Evolutionary conservation across 2,329 filamentous ascomycete genomes (phyloP).

Genomic region (Ilyonectria destructans): DNA sequence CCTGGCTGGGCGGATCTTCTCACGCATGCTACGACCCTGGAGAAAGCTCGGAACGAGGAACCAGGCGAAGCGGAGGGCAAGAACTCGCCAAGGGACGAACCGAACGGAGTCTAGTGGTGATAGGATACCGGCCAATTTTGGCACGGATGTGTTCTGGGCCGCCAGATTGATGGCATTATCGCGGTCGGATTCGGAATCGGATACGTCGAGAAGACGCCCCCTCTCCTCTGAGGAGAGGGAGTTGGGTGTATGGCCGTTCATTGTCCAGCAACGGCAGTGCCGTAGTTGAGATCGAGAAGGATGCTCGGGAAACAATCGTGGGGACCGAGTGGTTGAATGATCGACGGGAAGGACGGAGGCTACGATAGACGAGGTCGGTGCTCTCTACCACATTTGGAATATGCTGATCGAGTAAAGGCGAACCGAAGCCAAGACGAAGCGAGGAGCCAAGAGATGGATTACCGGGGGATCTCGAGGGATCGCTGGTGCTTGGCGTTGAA

Average conservation of each 20-base stretch:
- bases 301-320: neutral
- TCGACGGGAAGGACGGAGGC: no score
- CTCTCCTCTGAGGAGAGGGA: conserved; percentile 62
- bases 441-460: no score
- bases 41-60: conserved; percentile 69
- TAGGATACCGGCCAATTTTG: neutral
- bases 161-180: conserved; percentile 53
- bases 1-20: conserved; percentile 54
- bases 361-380: no score
- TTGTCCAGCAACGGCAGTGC: conserved; percentile 42
- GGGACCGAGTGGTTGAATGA: neutral
- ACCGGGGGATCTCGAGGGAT: no score
- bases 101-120: neutral
- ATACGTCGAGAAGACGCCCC: conserved; percentile 60
- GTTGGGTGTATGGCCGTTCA: conserved; percentile 57
- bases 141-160: no score
- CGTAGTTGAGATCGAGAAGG: neutral
- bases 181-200: conserved; percentile 60
- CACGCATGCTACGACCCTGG: conserved; percentile 60
- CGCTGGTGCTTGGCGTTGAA: no score
- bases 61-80: conserved; percentile 57
- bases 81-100: conserved; percentile 49
- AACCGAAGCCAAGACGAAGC: no score
- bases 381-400: no score
- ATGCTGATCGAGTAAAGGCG: no score